Evolutionary conservation across 164 flowering plant genomes (phyloP), one percentile per base, ranked within the genome.

Genomic region (Magnolia changhungtana): DNA sequence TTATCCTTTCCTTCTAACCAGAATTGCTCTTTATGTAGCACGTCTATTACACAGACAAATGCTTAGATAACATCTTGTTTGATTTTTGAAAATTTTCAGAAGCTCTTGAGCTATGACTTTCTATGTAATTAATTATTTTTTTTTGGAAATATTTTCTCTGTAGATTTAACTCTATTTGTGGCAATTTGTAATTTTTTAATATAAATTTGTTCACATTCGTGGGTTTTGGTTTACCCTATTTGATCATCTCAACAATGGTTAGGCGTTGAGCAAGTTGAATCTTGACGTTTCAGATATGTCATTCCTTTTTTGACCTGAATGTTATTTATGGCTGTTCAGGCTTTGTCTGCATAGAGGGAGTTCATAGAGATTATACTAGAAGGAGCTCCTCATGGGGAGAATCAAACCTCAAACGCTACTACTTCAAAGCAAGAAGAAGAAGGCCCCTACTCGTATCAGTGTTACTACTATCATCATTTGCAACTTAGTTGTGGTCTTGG

Each of bases 371-470:
- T 68, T 24, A 2, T 27, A 24, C 27, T 6, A 24, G 21, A 63
- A 27, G 68, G 29, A 18, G 50, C 8, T 16, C 51, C 50, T 31
- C 72, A 93, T 93, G 98, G 96, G 91, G 10, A 88, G 92, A 83
- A 93, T 93, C 76, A 93, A 93, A 75, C 97, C 97, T 75, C 95
- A 91, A 83, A 82, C 95, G 50, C 77, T 93, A 70, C 77, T 91
- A 50, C 86, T 78, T 55, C 97, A 93, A 69, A 93, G 95, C 87
- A 93, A 93, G 80, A 93, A 84, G 89, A 93, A 91, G 88, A 93
- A 90, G 80, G 90, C 84, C 2, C 93, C 93, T 0, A 84, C 86
- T 75, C 86, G 88, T 66, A 83, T 91, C 76, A 89, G 91, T 74
- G 71, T 81, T 63, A 80, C 89, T 55, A 90, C 94, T 14, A 86